phyloP scores from a whole-genome alignment of 2,329 filamentous ascomycete species.

The Niveomyces coronatus region DNA sequence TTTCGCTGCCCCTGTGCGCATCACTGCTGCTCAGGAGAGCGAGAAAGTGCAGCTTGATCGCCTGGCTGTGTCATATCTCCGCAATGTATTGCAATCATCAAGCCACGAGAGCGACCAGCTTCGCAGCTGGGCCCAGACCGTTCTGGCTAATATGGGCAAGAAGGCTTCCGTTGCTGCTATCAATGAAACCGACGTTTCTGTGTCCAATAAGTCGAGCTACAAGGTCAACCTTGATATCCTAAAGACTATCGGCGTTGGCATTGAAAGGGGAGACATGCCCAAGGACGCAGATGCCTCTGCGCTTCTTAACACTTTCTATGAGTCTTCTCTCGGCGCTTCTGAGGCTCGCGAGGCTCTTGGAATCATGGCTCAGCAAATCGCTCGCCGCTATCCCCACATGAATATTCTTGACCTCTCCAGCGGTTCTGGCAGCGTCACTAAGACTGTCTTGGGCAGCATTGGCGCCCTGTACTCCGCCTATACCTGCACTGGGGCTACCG shows the following conservation, averaged over 20 bases:
- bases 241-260: slow-evolving; percentile 4
- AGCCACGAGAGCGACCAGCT: slow-evolving; percentile 8
- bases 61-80: slow-evolving; percentile 7
- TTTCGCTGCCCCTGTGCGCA: slow-evolving; percentile 5
- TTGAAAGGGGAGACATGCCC: slow-evolving; percentile 7
- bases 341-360: slow-evolving; percentile 6
- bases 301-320: slow-evolving; percentile 9
- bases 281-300: not conserved
- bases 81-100: slow-evolving; percentile 7
- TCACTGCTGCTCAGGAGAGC: slow-evolving; percentile 3
- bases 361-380: slow-evolving; percentile 8
- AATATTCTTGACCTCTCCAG: slow-evolving; percentile 9
- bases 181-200: slow-evolving; percentile 1
- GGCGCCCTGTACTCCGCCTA: slow-evolving; percentile 8
- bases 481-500: slow-evolving; percentile 9
- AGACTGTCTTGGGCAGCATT: slow-evolving; percentile 7
- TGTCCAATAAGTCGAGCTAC: slow-evolving; percentile 4
- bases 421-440: slow-evolving; percentile 9
- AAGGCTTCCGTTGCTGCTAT: slow-evolving; percentile 3
- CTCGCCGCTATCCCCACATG: slow-evolving; percentile 10
- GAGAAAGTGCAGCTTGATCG: slow-evolving; percentile 9
- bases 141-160: slow-evolving; percentile 5
- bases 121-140: slow-evolving; percentile 8
- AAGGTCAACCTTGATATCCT: slow-evolving; percentile 6
- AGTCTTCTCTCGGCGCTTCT: slow-evolving; percentile 4